These are phyloP conservation scores for Yarrowia porcina DNA, from an alignment of 805 yeast species.

Conservation along the genomic window DNA sequence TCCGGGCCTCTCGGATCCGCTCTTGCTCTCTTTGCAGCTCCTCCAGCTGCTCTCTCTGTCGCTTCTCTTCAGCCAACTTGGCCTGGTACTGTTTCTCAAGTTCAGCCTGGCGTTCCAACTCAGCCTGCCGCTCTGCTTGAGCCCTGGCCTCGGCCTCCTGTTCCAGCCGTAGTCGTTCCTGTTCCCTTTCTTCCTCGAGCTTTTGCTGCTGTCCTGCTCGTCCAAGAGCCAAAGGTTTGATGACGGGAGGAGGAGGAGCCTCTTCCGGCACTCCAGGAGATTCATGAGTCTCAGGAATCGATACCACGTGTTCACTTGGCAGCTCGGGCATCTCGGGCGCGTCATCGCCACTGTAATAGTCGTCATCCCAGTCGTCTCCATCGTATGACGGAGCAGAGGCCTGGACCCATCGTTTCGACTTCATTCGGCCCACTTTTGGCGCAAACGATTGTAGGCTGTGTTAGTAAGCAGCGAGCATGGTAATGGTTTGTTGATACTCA, in stretches of 20 bases:
- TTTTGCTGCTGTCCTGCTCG: slow-evolving; percentile 9
- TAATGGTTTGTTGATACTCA: not conserved
- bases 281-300: not conserved
- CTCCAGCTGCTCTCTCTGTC: slow-evolving; percentile 8
- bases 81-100: not conserved
- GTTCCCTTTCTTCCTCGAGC: slow-evolving; percentile 24
- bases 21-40: slow-evolving; percentile 28
- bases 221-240: slow-evolving; percentile 22
- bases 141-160: not conserved
- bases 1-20: slow-evolving; percentile 18
- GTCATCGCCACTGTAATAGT: slow-evolving; percentile 30
- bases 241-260: not conserved
- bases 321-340: slow-evolving; percentile 31
- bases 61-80: not conserved
- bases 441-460: slow-evolving; percentile 32
- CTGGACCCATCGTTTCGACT: slow-evolving; percentile 41
- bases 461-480: not conserved
- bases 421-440: slow-evolving; percentile 34
- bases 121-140: not conserved
- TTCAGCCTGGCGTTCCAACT: not conserved
- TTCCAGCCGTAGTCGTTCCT: not conserved
- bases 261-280: not conserved
- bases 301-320: slow-evolving; percentile 29
- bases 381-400: slow-evolving; percentile 39
- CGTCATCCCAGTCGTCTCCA: slow-evolving; percentile 39